phyloP scores from a whole-genome alignment of 306 rosid genomes.

The Casuarina cunninghamiana region DNA sequence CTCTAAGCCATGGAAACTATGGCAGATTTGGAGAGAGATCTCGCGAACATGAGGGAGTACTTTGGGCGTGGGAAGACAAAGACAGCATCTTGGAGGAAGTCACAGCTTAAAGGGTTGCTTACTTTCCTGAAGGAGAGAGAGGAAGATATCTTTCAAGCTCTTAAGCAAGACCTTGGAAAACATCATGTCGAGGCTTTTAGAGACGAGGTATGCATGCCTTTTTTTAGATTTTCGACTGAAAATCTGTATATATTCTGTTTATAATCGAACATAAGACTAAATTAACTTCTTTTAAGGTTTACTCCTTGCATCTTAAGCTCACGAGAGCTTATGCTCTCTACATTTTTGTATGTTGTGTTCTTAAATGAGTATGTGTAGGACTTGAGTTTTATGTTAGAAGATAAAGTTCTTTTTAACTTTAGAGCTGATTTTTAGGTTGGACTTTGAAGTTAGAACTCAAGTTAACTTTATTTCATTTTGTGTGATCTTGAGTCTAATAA shows the following conservation, averaged over 20 bases:
- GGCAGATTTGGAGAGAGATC: conserved; percentile 35
- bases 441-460: too few relatives aligned
- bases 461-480: too few relatives aligned
- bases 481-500: too few relatives aligned
- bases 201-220: conserved; percentile 55
- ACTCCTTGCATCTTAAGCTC: neutral
- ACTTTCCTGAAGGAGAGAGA: conserved; percentile 45
- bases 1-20: conserved; percentile 23
- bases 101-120: conserved; percentile 59
- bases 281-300: neutral
- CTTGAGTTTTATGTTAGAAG: too few relatives aligned
- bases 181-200: conserved; percentile 70
- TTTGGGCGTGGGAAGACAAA: conserved; percentile 55
- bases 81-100: conserved; percentile 66
- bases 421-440: too few relatives aligned
- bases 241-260: neutral
- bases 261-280: too few relatives aligned
- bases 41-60: conserved; percentile 44
- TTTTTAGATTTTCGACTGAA: neutral
- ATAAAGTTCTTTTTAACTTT: too few relatives aligned
- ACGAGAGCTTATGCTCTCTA: too few relatives aligned
- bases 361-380: too few relatives aligned
- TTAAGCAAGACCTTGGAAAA: conserved; percentile 65
- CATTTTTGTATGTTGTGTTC: too few relatives aligned
- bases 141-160: conserved; percentile 48